Evolutionary conservation across 176 grass and related monocot genomes (phyloP), one percentile per base, ranked within the genome.

Genomic region (Oryza coarctata): DNA sequence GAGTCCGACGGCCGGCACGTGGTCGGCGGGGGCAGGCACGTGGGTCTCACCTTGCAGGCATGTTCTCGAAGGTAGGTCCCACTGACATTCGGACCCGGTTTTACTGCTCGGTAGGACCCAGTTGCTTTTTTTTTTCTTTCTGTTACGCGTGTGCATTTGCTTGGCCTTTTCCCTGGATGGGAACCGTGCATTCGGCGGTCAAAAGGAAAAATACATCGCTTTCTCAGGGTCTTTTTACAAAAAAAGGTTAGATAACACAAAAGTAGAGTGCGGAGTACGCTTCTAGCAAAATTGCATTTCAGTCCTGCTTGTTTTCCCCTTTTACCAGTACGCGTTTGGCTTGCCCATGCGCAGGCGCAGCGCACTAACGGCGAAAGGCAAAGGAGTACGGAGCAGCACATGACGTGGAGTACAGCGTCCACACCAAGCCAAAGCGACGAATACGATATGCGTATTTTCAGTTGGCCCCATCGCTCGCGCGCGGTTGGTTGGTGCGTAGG

Each of bases 1-100:
- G 36, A 39, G 80, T 43, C 70, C 74, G 25, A 60, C 9, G n/a
- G 41, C n/a, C 10, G 38, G 40, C 66, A 78, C 83, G 83, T 78
- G 67, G 28, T 17, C 23, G 57, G 87, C 57, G n/a, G 22, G 14
- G 33, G 49, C 22, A 44, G 38, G 31, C 6, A 39, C 30, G 2
- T 36, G 58, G 80, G 11, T 57, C 18, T 52, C 70, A 83, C 70
- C 7, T 74, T 20, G 10, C 57, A 73, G 29, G 8, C 47, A 15
- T 29, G 22, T 9, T 11, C 29, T 45, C 14, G 12, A 67, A 9
- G 5, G 18, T 23, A 9, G 7, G 3, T 28, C 9, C 13, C n/a
- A 57, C 73, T 84, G 64, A 40, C 26, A 23, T 2, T 33, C 41
- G 82, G 73, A 68, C 5, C 69, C 36, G 6, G 10, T 10, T 49